Base-by-base conservation (phyloP, 177 flowering plant genomes). In the Telopea speciosissima region DNA sequence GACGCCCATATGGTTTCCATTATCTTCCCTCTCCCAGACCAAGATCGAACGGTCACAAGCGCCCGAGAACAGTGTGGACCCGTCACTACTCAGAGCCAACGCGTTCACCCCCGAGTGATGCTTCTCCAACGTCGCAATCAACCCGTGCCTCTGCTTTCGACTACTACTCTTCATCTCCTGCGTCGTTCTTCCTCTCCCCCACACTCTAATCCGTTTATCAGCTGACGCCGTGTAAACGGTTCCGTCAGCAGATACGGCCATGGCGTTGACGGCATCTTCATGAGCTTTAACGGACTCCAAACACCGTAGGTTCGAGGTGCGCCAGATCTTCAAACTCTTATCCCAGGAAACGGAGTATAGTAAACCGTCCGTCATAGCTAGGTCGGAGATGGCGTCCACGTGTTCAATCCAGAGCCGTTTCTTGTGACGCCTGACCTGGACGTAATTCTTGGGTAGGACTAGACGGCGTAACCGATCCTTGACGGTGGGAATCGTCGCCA, bases 21-120 rank as follows among this genome's bases (percentile, higher is more conserved):
- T 87, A 72, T 89, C 94, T 73, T 90, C 96, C 67, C 86, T 83
- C 74, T 91, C 97, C 98, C 98, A 93, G 24, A 91, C 91, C 79
- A 91, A 63, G 11, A 93, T 89, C 62, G 97, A 93, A 63, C 96
- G 85, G 81, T 93, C 98, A 69, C 90, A 86, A 4, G 97, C 82
- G 0, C 97, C 98, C 17, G 98, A 93, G 70, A 87, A 91, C 70
- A 93, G 64, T 2, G 90, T 81, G 69, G 89, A 78, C 1, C 87
- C 94, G 70, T 84, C 87, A 12, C 8, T 68, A 72, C 63, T 85
- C 74, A 93, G 62, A 0, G 91, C 90, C 49, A 93, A 70, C 0
- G 97, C 93, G 63, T 93, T 93, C 3, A 93, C 94, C 1, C 91
- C 89, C 7, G 98, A 93, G 56, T 81, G 83, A 71, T 93, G 98